These are phyloP conservation scores for Arthrinium puccinioides DNA, from an alignment of 2,329 filamentous ascomycete species.

Conservation along the genomic window DNA sequence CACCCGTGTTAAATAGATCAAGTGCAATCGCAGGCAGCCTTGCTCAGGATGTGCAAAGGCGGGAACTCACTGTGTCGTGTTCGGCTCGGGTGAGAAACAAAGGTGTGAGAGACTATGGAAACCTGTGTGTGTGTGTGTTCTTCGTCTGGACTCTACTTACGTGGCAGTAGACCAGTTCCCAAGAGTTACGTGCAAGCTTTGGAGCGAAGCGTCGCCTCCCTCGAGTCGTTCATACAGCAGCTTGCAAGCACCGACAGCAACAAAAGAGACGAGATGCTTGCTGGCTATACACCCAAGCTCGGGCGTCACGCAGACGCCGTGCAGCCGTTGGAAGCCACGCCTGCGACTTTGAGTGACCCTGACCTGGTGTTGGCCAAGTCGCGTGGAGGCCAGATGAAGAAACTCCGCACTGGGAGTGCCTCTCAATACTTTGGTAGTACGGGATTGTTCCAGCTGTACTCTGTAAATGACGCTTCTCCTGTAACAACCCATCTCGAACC, in stretches of 20 bases:
- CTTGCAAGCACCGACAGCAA: conserved; percentile 30
- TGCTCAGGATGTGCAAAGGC: conserved; percentile 6
- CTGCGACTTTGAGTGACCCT: conserved; percentile 8
- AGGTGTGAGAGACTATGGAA: background rate
- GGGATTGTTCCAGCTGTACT: conserved; percentile 27
- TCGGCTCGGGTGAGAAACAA: conserved; percentile 8
- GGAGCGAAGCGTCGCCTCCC: conserved; percentile 36
- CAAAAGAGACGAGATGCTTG: conserved; percentile 34
- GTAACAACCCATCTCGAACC: too few relatives aligned
- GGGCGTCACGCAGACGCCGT: conserved; percentile 7
- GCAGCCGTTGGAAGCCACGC: conserved; percentile 8
- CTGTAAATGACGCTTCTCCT: background rate
- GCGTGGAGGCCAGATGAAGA: conserved; percentile 29
- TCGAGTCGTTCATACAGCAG: conserved; percentile 36
- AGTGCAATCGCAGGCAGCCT: conserved; percentile 6
- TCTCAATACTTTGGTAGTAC: conserved; percentile 42
- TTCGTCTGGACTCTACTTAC: background rate
- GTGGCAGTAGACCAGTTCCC: conserved; percentile 29
- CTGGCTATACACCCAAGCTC: conserved; percentile 22
- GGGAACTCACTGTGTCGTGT: conserved; percentile 6
- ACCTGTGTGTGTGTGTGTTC: background rate
- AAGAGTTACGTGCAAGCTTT: conserved; percentile 39
- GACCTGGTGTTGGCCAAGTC: conserved; percentile 20
- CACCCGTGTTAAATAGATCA: conserved; percentile 5
- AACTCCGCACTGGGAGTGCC: conserved; percentile 27